Conservation (phyloP, 345 rosid species). For the Combretum micranthum region DNA sequence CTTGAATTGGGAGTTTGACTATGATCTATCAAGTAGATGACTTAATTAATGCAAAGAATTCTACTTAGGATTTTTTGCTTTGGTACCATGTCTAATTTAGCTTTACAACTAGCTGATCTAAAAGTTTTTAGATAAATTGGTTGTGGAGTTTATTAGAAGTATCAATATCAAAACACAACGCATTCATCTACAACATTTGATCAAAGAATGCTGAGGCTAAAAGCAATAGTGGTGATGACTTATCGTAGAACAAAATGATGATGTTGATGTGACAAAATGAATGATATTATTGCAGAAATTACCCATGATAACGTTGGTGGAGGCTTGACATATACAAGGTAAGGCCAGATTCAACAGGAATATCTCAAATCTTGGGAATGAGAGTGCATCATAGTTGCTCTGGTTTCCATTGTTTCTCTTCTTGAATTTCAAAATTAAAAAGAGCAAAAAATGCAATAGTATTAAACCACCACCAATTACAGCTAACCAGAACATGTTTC, state of each 20-base stretch:
- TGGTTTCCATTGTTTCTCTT: slow-evolving; percentile 34
- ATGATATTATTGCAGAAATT: slow-evolving; percentile 1
- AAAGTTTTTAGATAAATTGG: no score
- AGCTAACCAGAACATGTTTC: slow-evolving; percentile 91
- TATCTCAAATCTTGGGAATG: slow-evolving; percentile 79
- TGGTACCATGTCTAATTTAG: no score
- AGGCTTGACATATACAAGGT: slow-evolving; percentile 68
- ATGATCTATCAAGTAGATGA: no score
- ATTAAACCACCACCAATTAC: slow-evolving; percentile 58
- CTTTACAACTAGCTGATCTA: no score
- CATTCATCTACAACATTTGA: no score
- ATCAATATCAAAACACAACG: no score
- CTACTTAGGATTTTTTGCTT: no score
- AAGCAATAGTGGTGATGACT: no score
- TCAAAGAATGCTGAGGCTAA: no score
- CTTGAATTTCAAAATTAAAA: slow-evolving; percentile 44
- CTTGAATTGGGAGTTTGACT: no score
- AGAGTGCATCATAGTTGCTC: slow-evolving; percentile 48
- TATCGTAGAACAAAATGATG: background rate
- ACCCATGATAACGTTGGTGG: slow-evolving; percentile 64
- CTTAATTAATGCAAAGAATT: no score
- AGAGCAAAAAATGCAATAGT: slow-evolving; percentile 45
- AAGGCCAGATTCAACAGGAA: slow-evolving; percentile 67
- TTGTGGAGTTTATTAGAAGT: no score
- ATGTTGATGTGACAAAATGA: background rate